Evolutionary conservation across 1,139 yeast species (phyloP), one percentile per base, ranked within the genome.

Genomic region (Debaryomyces sp.): DNA sequence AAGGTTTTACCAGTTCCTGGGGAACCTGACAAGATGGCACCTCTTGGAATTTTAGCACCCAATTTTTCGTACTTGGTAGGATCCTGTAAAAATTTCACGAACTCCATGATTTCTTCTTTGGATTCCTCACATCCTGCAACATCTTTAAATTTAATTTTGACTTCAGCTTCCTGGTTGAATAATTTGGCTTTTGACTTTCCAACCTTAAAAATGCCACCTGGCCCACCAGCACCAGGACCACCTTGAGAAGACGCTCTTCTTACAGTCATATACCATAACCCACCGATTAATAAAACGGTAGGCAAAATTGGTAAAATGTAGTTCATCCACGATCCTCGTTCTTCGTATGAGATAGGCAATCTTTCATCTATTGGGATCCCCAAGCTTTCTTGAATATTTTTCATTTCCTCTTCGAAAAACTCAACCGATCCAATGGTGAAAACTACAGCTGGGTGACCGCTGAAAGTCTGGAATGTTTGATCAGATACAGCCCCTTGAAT

Each of bases 1-100:
- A 87, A 72, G 1, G 95, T 87, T 63, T 87, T 87, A 80, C 95
- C 95, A 5, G 94, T 87, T 72, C 95, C 95, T 42, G 95, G 95
- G 36, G 94, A 90, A 53, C 95, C 95, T 0, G 91, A 85, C 44
- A 87, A 71, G 48, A 87, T 85, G 7, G 94, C 94, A 62, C 95
- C 95, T 66, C 94, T 77, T 41, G 95, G 95, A 51, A 87, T 87
- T 61, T 87, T 85, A 21, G 92, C 95, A 44, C 95, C 95, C 61
- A 87, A 74, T 56, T 79, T 82, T 63, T 87, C 92, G 66, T 87
- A 87, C 59, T 86, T 84, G 41, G 75, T 69, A 2, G 95, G 94
- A 54, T 86, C 81, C 62, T 87, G 87, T 66, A 87, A 77, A 59
- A 87, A 87, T 58, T 84, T 83, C 41, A 87, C 95, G 68, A 87